These are phyloP conservation scores for Skeletonema grethae DNA, from an alignment of 108 stramenopile species.

Conservation along the genomic window DNA sequence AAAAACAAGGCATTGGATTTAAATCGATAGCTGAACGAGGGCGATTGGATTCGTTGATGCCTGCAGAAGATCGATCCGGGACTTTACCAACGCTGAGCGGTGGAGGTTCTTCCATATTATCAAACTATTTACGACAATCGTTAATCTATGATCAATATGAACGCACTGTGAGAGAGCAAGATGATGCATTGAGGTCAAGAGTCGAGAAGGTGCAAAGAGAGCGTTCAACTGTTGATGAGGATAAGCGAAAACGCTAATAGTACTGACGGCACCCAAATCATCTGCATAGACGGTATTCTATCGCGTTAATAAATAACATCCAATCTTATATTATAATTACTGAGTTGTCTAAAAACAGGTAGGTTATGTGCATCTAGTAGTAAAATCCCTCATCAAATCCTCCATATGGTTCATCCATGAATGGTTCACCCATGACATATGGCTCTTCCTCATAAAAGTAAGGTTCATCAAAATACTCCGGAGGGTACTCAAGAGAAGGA, in stretches of 20 bases:
- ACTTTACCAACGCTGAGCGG: slow-evolving; percentile 15
- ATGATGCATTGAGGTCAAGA: slow-evolving; percentile 54
- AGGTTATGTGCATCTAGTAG: slow-evolving; percentile 4
- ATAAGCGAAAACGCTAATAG: background rate
- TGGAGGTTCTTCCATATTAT: slow-evolving; percentile 68
- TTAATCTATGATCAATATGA: slow-evolving; percentile 86
- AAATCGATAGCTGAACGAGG: slow-evolving; percentile 73
- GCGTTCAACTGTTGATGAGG: slow-evolving; percentile 1
- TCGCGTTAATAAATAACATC: background rate
- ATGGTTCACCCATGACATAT: background rate
- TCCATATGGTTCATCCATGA: background rate
- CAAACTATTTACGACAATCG: slow-evolving; percentile 62
- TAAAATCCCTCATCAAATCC: background rate
- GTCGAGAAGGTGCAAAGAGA: slow-evolving; percentile 48
- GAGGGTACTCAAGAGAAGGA: background rate
- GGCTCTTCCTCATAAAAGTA: slow-evolving; percentile 4
- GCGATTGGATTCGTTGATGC: background rate
- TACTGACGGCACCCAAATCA: background rate
- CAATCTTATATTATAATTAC: slow-evolving; percentile 4
- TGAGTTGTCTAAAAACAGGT: slow-evolving; percentile 1
- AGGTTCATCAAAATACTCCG: slow-evolving; percentile 6
- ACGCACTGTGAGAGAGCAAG: slow-evolving; percentile 72
- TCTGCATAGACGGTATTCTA: background rate
- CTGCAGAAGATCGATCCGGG: background rate
- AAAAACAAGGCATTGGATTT: slow-evolving; percentile 81